Conservation (phyloP, 371 early-diverging fungal species). For the Blastocladiella emersonii region DNA sequence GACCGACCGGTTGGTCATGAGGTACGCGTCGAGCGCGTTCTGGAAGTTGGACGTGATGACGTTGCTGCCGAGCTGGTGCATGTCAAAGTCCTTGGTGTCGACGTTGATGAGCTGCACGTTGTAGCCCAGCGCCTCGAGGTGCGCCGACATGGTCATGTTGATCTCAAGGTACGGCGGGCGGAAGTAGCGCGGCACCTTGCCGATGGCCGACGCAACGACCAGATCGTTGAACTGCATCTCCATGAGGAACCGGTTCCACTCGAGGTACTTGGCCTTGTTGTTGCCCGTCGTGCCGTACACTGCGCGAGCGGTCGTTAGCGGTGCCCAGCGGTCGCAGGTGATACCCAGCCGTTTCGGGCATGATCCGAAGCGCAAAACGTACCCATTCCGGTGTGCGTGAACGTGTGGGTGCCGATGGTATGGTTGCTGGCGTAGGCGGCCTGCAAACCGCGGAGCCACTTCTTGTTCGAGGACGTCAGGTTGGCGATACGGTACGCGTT, state of each 20-base stretch:
- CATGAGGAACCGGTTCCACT: neutral
- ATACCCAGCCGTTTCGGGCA: too few species aligned
- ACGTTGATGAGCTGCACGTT: too few species aligned
- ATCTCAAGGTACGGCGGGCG: neutral
- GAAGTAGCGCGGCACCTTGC: neutral
- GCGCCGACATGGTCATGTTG: neutral
- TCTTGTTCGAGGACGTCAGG: constrained; percentile 8
- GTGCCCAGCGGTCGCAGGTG: too few species aligned
- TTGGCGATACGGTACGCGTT: constrained; percentile 28
- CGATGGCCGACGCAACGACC: neutral
- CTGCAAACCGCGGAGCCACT: too few species aligned
- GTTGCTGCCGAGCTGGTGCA: too few species aligned
- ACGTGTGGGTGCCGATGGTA: neutral
- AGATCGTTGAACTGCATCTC: neutral
- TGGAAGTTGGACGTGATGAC: too few species aligned
- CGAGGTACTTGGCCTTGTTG: neutral
- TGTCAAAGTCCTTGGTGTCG: too few species aligned
- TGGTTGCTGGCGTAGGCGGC: neutral
- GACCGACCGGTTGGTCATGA: too few species aligned
- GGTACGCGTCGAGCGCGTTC: too few species aligned
- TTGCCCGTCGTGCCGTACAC: too few species aligned
- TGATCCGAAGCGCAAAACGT: too few species aligned
- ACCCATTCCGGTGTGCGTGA: neutral
- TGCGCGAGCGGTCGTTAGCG: too few species aligned
- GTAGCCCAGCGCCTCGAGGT: neutral